Evolutionary conservation across 192 early-diverging fungal genomes (phyloP).

Genomic region (Geosiphon pyriformis): DNA sequence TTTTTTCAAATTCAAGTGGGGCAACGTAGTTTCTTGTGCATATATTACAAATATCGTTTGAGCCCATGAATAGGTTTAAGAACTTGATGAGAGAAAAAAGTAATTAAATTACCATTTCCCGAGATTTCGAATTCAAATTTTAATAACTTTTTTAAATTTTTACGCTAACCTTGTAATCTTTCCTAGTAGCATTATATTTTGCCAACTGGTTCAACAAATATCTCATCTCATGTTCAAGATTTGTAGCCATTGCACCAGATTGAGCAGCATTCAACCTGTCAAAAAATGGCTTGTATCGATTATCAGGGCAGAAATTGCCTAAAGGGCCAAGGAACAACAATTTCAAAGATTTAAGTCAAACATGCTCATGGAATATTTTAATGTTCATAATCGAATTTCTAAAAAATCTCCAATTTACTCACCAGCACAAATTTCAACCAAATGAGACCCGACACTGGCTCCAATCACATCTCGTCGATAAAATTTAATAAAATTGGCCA

Average conservation of each 20-base stretch:
- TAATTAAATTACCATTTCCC: not conserved
- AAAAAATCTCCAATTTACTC: conserved; percentile 12
- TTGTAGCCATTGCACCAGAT: conserved; percentile 44
- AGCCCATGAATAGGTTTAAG: conserved; percentile 52
- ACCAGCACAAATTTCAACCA: conserved; percentile 47
- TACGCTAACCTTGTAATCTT: not conserved
- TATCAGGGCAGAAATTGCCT: conserved; percentile 5
- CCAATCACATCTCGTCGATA: conserved; percentile 38
- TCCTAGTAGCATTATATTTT: conserved; percentile 4
- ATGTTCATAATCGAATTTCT: not conserved
- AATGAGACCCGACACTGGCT: conserved; percentile 37
- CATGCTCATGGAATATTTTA: not conserved
- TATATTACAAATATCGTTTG: conserved; percentile 50
- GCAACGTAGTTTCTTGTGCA: conserved; percentile 26
- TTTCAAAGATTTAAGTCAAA: not conserved
- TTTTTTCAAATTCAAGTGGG: conserved; percentile 26
- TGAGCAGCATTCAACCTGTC: conserved; percentile 47
- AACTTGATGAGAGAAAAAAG: conserved; percentile 37
- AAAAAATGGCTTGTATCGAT: conserved; percentile 4
- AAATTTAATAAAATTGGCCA: conserved; percentile 41
- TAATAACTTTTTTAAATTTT: not conserved
- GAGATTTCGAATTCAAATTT: conserved; percentile 15
- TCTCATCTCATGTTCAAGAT: conserved; percentile 41
- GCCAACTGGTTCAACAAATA: conserved; percentile 38
- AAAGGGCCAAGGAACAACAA: not conserved